Percentiles rank a stretch among this genome's conserved stretches.
These are phyloP conservation scores for Otatea glauca DNA, from an alignment of 176 grass and related monocot genomes.

Conservation along the genomic window DNA sequence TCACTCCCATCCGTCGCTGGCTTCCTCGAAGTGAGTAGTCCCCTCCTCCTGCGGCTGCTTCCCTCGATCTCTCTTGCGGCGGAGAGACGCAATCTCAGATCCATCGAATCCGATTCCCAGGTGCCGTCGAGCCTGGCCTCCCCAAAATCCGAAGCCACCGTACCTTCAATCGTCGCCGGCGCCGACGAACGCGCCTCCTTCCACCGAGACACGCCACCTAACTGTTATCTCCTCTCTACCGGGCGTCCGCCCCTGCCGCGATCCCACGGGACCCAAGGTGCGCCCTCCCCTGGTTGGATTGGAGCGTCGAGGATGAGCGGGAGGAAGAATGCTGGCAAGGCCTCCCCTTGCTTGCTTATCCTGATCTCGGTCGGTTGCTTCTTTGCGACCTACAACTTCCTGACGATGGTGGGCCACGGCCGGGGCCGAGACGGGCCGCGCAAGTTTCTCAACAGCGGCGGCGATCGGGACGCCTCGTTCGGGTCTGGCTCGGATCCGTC, in stretches of 20 bases:
- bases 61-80: not conserved
- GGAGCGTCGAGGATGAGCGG: constrained; percentile 48
- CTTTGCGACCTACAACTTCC: constrained; percentile 86
- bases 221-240: not conserved
- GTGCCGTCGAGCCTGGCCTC: not conserved
- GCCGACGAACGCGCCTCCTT: not conserved
- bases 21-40: not conserved
- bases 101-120: constrained; percentile 17
- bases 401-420: constrained; percentile 58
- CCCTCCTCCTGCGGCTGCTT: not conserved
- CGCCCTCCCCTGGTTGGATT: not conserved
- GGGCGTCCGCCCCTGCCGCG: not conserved
- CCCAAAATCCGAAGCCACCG: not conserved
- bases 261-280: constrained; percentile 13
- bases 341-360: constrained; percentile 59
- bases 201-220: not conserved
- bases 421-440: constrained; percentile 36
- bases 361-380: constrained; percentile 63
- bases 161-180: not conserved
- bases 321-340: constrained; percentile 59
- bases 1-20: not conserved
- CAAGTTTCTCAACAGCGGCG: constrained; percentile 40
- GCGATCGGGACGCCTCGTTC: constrained; percentile 27
- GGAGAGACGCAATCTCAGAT: constrained; percentile 42
- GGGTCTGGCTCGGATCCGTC: constrained; percentile 44